These are phyloP conservation scores for Beauveria varroae DNA, from an alignment of 2,329 filamentous ascomycete species.

Conservation along the genomic window DNA sequence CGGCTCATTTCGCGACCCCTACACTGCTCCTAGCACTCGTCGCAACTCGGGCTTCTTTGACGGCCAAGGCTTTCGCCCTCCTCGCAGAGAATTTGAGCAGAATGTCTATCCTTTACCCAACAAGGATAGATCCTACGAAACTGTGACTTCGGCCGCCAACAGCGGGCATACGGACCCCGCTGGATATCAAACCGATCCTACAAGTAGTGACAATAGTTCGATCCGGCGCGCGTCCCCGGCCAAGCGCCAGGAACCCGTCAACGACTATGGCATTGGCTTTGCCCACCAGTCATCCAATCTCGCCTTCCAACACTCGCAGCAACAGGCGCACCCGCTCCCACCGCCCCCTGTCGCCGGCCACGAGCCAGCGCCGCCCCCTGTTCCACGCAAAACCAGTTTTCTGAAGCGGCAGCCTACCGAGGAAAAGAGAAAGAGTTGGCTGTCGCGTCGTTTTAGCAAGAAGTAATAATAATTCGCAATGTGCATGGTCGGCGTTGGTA, in stretches of 20 bases:
- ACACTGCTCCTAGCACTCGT: slow-evolving; percentile 21
- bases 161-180: slow-evolving; percentile 69
- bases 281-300: slow-evolving; percentile 36
- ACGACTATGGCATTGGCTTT: slow-evolving; percentile 59
- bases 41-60: slow-evolving; percentile 36
- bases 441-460: slow-evolving; percentile 74
- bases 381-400: slow-evolving; percentile 23
- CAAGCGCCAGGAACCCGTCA: slow-evolving; percentile 45
- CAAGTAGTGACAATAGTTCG: slow-evolving; percentile 86
- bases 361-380: slow-evolving; percentile 13
- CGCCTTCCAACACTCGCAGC: slow-evolving; percentile 18
- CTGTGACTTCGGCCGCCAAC: slow-evolving; percentile 68
- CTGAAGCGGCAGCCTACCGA: slow-evolving; percentile 22
- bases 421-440: slow-evolving; percentile 87
- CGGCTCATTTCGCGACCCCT: slow-evolving; percentile 28
- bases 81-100: slow-evolving; percentile 9
- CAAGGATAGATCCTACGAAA: slow-evolving; percentile 80
- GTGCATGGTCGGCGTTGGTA: slow-evolving; percentile 22
- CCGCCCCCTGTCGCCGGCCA: slow-evolving; percentile 19
- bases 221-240: slow-evolving; percentile 63
- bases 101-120: slow-evolving; percentile 47
- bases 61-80: slow-evolving; percentile 24
- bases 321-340: slow-evolving; percentile 16
- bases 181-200: slow-evolving; percentile 76
- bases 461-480: slow-evolving; percentile 20